A percentile compares a stretch with the other conserved stretches of the same genome.
Conservation (phyloP, 768 basidiomycete species). For the Porphyrellus cyaneotinctus region DNA sequence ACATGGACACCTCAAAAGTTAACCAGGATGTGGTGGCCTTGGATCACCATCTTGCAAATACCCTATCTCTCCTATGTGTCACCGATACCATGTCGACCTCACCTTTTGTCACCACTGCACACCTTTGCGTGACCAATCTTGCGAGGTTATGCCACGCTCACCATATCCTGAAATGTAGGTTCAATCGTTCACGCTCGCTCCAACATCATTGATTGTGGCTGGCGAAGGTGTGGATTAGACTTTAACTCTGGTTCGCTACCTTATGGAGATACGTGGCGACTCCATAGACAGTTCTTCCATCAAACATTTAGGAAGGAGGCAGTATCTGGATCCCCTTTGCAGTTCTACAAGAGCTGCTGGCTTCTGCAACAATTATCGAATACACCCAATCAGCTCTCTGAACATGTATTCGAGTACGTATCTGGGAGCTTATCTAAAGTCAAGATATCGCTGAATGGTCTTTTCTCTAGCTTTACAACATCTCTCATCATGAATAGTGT, state of each 20-base stretch:
- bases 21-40: constrained; percentile 45
- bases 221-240: background rate
- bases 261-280: background rate
- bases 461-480: background rate
- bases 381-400: background rate
- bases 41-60: constrained; percentile 40
- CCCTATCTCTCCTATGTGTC: constrained; percentile 62
- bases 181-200: background rate
- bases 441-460: background rate
- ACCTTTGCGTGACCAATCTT: constrained; percentile 54
- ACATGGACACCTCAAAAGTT: background rate
- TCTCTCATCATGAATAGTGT: background rate
- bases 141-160: constrained; percentile 50
- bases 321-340: background rate
- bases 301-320: background rate
- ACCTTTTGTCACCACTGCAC: constrained; percentile 31
- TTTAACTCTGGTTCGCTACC: background rate
- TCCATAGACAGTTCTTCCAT: background rate
- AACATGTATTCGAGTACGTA: background rate
- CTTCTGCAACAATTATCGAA: background rate
- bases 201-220: background rate
- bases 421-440: background rate
- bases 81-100: constrained; percentile 67
- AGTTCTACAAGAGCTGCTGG: background rate
- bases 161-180: constrained; percentile 66